Base-by-base conservation (phyloP, 148 eudicot species). In the Silene latifolia region DNA sequence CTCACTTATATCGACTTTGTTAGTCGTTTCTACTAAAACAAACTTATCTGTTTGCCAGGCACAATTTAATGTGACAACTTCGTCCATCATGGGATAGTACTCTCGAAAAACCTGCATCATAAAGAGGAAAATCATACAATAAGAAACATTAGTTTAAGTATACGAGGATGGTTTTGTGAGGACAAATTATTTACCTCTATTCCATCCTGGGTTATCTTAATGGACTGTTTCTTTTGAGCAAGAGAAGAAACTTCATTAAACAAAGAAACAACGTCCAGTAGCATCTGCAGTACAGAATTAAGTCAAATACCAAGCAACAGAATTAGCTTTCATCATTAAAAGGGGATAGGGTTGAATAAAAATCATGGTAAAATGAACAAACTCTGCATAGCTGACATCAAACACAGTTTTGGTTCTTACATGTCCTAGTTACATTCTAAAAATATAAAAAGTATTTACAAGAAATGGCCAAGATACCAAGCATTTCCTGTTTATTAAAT, bases 21-120 rank as follows among this genome's bases (percentile, higher is more conserved):
- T 54, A 53, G 68, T 57, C 69, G 68, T 83, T 84, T 95, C 98
- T 15, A 69, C 82, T 80, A 90, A 85, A 5, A 88, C 84, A 77
- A 83, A 95, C 79, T 87, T 95, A 77, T 95, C 98, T 9, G 77
- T 85, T 72, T 87, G 80, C 99, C 99, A 95, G 42, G 81, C 71
- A 72, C 91, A 89, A 20, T 87, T 90, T 67, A 92, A 74, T 35
- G 81, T 82, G 46, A 85, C 58, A 47, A 81, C 60, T 72, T 80
- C 80, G 77, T 90, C 88, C 67, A 86, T 86, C 69, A 71, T 79
- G 20, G 97, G 99, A 74, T 85, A 92, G 82, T 92, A 92, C 78
- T 95, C 99, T 76, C 93, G 88, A 74, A 86, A 92, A 29, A 92
- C 97, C 98, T 95, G 89, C 60, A 89, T 29, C 46, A 25, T 42